These are phyloP conservation scores for Rhodamnia argentea DNA, from an alignment of 345 rosid genomes.

Conservation along the genomic window DNA sequence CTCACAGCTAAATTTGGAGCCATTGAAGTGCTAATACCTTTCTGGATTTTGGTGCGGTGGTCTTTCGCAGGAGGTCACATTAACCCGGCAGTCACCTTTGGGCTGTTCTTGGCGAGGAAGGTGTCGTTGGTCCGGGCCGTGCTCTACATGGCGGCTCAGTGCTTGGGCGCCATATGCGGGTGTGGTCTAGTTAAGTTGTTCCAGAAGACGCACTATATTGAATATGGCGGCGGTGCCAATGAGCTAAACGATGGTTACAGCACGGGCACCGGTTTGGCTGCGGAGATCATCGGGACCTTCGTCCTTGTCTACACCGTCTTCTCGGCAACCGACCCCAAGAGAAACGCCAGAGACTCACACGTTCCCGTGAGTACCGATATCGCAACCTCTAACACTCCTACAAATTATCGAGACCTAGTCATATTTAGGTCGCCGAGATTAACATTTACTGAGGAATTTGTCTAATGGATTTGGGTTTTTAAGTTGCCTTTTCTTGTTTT, in stretches of 20 bases:
- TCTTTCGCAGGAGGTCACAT: constrained; percentile 28
- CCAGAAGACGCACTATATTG: constrained; percentile 21
- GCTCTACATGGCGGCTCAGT: constrained; percentile 34
- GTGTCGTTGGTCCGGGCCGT: constrained; percentile 31
- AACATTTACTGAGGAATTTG: neutral
- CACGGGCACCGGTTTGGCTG: constrained; percentile 33
- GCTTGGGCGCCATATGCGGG: constrained; percentile 37
- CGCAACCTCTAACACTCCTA: neutral
- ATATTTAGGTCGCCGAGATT: neutral
- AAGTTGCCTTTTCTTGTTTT: neutral
- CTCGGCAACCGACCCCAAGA: constrained; percentile 39
- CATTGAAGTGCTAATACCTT: neutral
- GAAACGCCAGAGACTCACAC: constrained; percentile 37
- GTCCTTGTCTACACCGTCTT: constrained; percentile 43
- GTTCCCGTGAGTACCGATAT: constrained; percentile 18
- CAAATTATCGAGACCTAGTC: neutral
- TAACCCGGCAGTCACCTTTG: constrained; percentile 35
- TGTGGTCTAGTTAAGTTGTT: constrained; percentile 36
- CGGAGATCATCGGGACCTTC: constrained; percentile 36
- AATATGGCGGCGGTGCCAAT: constrained; percentile 34
- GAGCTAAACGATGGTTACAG: constrained; percentile 16
- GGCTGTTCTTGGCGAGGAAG: constrained; percentile 33
- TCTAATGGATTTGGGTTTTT: neutral
- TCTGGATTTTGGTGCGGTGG: neutral
- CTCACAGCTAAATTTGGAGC: neutral